These are phyloP conservation scores for Venturia nashicola DNA, from an alignment of 2,329 filamentous ascomycete species.

Conservation along the genomic window DNA sequence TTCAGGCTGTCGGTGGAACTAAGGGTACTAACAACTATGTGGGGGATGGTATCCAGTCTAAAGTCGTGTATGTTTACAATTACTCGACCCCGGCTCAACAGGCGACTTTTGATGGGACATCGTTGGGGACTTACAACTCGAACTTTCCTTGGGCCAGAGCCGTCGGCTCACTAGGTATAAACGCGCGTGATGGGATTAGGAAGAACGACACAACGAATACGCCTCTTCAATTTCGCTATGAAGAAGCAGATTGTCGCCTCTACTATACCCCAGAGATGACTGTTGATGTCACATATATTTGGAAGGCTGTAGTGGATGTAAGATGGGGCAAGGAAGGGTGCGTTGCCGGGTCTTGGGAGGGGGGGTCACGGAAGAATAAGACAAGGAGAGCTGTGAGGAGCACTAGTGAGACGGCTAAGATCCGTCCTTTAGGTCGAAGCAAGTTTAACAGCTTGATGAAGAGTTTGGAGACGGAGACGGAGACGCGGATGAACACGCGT, in stretches of 20 bases:
- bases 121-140: constrained; percentile 18
- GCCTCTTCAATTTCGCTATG: constrained; percentile 27
- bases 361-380: neutral
- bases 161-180: constrained; percentile 16
- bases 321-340: constrained; percentile 24
- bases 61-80: constrained; percentile 13
- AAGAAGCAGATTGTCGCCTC: constrained; percentile 26
- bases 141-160: constrained; percentile 19
- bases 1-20: constrained; percentile 43
- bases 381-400: neutral
- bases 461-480: neutral
- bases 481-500: neutral
- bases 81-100: constrained; percentile 9
- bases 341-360: constrained; percentile 12
- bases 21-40: constrained; percentile 34
- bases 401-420: neutral
- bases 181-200: constrained; percentile 23
- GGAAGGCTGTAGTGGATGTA: constrained; percentile 26
- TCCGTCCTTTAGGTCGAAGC: neutral
- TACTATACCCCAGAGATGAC: constrained; percentile 30
- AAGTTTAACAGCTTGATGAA: neutral
- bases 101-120: constrained; percentile 17
- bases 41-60: constrained; percentile 16
- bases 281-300: constrained; percentile 23
- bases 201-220: constrained; percentile 20